A percentile compares a stretch with the other conserved stretches of the same genome.
Conservation (phyloP, 2,329 filamentous ascomycete genomes). For the Neonectria neomacrospora region DNA sequence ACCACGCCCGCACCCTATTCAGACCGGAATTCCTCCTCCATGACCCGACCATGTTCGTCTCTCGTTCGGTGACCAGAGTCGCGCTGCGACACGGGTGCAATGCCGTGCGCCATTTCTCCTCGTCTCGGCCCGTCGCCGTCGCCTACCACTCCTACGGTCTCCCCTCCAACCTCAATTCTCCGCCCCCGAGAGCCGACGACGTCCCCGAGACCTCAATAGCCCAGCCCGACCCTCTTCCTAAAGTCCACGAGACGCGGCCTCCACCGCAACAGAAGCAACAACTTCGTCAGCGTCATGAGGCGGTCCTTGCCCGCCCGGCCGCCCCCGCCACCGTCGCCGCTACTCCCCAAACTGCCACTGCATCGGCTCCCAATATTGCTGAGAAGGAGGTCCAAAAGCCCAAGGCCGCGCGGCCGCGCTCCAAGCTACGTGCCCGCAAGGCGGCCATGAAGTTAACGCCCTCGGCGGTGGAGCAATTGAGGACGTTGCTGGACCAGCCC, state of each 20-base stretch:
- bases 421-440: conserved; percentile 74
- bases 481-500: conserved; percentile 81
- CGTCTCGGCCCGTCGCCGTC: conserved; percentile 44
- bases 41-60: conserved; percentile 56
- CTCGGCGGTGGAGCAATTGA: conserved; percentile 81
- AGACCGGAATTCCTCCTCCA: conserved; percentile 30
- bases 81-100: conserved; percentile 55
- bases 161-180: conserved; percentile 54
- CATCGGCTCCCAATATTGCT: conserved; percentile 50
- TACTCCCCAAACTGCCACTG: conserved; percentile 49
- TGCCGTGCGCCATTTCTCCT: conserved; percentile 56
- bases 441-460: conserved; percentile 90
- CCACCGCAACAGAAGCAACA: conserved; percentile 45
- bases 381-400: conserved; percentile 76
- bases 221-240: conserved; percentile 57
- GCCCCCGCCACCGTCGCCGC: conserved; percentile 35
- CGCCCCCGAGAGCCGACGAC: conserved; percentile 55
- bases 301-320: conserved; percentile 29
- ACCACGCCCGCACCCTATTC: conserved; percentile 21
- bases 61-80: conserved; percentile 54
- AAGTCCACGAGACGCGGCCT: conserved; percentile 64
- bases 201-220: conserved; percentile 61
- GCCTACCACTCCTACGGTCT: conserved; percentile 66
- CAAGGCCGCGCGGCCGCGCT: conserved; percentile 57
- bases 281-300: conserved; percentile 31